phyloP scores from a whole-genome alignment of 2,329 filamentous ascomycete genomes.

The Aspergillus proliferans region DNA sequence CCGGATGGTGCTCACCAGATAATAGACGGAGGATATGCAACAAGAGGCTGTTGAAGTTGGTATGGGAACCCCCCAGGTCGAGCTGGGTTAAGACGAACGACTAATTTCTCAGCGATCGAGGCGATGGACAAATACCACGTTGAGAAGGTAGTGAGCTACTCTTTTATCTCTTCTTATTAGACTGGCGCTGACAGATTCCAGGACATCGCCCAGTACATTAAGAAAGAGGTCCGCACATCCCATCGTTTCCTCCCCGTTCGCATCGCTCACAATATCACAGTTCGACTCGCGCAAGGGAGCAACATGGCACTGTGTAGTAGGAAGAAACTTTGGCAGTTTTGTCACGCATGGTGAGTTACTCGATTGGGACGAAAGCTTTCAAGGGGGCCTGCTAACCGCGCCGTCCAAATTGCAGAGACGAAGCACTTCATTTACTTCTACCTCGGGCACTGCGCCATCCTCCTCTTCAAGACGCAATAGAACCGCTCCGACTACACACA shows the following conservation, averaged over 20 bases:
- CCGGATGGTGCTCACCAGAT: slow-evolving; percentile 8
- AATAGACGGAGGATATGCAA: slow-evolving; percentile 93
- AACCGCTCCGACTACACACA: not conserved
- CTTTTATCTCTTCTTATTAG: not conserved
- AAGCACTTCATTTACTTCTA: slow-evolving; percentile 99
- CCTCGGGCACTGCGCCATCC: slow-evolving; percentile 93
- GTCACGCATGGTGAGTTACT: slow-evolving; percentile 78
- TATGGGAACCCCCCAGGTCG: slow-evolving; percentile 45
- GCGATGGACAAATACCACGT: slow-evolving; percentile 67
- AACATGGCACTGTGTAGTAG: slow-evolving; percentile 99
- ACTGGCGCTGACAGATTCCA: slow-evolving; percentile 33
- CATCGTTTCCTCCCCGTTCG: slow-evolving; percentile 3
- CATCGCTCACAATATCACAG: slow-evolving; percentile 44
- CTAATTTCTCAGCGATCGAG: slow-evolving; percentile 53
- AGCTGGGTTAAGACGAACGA: slow-evolving; percentile 7
- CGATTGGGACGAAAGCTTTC: not conserved
- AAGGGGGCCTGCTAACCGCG: slow-evolving; percentile 5
- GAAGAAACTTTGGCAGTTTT: slow-evolving; percentile 97
- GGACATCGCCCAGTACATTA: slow-evolving; percentile 95
- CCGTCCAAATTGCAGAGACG: slow-evolving; percentile 59
- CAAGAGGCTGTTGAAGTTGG: slow-evolving; percentile 91
- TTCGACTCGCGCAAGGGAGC: slow-evolving; percentile 96
- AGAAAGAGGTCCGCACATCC: slow-evolving; percentile 65
- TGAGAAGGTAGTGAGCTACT: slow-evolving; percentile 53
- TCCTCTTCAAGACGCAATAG: slow-evolving; percentile 97